Base-by-base conservation (phyloP, 805 yeast species). In the Candida rishiriensis region DNA sequence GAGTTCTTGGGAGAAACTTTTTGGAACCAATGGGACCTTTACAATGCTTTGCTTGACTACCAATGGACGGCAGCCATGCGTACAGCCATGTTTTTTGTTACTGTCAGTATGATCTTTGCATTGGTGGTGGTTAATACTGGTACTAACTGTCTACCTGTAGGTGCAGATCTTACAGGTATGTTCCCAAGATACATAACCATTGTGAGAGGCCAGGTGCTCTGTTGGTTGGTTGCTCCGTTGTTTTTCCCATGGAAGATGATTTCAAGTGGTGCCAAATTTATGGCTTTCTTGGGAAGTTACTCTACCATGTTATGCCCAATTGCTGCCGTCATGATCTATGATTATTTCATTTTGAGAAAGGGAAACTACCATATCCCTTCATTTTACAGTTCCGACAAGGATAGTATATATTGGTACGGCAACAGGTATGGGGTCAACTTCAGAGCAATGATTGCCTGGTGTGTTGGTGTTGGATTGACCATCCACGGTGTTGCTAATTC, bases 11-110 rank as follows among this genome's bases (percentile, higher is more conserved):
- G 60, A 6, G 42, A 32, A n/a, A 46, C 49, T 3, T 55, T 50
- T 30, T 57, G 61, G 61, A 54, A 51, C 34, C 51, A 53, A 48
- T 57, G 60, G 60, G 60, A 52, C 21, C 43, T 56, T n/a, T 51
- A 48, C 13, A 38, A 41, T 11, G 60, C 57, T 35, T 48, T 57
- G 13, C 39, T 57, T 5, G 61, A 56, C 26, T 38, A 54, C 36
- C 50, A 54, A 31, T 57, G 61, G 61, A 37, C 39, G 4, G 47
- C 61, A 15, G 54, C 55, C 21, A 50, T 50, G 29, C 50, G 59
- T 39, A 47, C 59, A 7, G 55, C 56, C 32, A 40, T 55, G 14
- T 53, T 41, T 42, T 51, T 56, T 36, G 47, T 49, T 21, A 41
- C 42, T 21, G 28, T 29, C 17, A 34, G 44, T 18, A 29, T 43